Base-by-base conservation (phyloP, 805 yeast species). In the Ogataea minuta region DNA sequence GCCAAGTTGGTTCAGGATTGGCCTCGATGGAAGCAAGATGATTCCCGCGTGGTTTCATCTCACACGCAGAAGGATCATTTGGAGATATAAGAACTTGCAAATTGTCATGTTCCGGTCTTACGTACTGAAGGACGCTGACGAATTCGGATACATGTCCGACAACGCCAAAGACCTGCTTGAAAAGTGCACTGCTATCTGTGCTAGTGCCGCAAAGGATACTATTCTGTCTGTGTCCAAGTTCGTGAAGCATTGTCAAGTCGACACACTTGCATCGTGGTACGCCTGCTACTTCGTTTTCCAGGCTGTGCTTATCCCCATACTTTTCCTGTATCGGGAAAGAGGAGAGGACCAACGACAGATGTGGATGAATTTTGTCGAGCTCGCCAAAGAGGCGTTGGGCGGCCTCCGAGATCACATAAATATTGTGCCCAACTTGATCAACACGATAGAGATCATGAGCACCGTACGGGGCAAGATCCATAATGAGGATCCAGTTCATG, bases 261-360 rank as follows among this genome's bases (percentile, higher is more conserved):
- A 29, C 15, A 40, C 44, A 2, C 33, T 40, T 11, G 14, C 38
- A 15, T 38, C 42, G 11, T 77, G 82, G 82, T 72, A 76, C 54
- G 71, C 78, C 8, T 70, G 74, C 1, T 77, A 71, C 50, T 77
- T 72, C 54, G 43, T 74, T 10, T 74, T 75, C 56, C 79, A 76
- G 52, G 79, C 81, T 2, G 67, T 72, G 4, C 58, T 76, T 39
- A 70, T 76, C 32, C 73, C 77, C 4, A 66, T 74, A 35, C 62
- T 68, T 12, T 24, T 38, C 6, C 17, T 26, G 30, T n/a, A 31
- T 15, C 12, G 21, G 2, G 29, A 26, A 6, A 20, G 36, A 9
- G 31, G 21, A 12, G 20, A 12, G 11, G 20, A 16, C 13, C 24
- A 15, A 10, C 13, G 15, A 8, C 15, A 16, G 6, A 11, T 12